A percentile compares a stretch with the other conserved stretches of the same genome.
Conservation (phyloP, 2,329 filamentous ascomycete genomes). For the Apiospora pterosperma region DNA sequence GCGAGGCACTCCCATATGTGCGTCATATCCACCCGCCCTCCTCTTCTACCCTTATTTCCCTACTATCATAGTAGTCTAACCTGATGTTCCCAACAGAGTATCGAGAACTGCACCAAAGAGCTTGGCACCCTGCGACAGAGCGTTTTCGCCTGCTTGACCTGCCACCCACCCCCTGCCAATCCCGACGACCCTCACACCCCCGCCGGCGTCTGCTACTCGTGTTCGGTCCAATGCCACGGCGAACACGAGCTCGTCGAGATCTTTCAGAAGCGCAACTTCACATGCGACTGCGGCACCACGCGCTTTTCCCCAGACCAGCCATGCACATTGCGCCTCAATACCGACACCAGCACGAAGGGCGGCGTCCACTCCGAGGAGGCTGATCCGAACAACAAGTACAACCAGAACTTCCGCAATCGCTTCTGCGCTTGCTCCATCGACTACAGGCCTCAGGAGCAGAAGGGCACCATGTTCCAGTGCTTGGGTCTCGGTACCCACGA, state of each 20-base stretch:
- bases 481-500: slow-evolving; percentile 77
- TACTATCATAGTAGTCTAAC: not conserved
- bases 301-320: slow-evolving; percentile 65
- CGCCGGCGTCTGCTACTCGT: slow-evolving; percentile 92
- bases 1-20: slow-evolving; percentile 91
- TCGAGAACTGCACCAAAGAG: slow-evolving; percentile 88
- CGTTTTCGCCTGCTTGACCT: slow-evolving; percentile 90
- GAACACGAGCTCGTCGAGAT: slow-evolving; percentile 94
- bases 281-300: slow-evolving; percentile 92
- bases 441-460: slow-evolving; percentile 85
- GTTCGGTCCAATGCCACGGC: slow-evolving; percentile 93
- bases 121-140: slow-evolving; percentile 84
- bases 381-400: slow-evolving; percentile 77
- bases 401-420: slow-evolving; percentile 88
- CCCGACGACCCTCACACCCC: slow-evolving; percentile 53
- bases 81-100: slow-evolving; percentile 57
- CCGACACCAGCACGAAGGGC: slow-evolving; percentile 71
- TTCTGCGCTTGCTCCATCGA: slow-evolving; percentile 89
- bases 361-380: slow-evolving; percentile 73
- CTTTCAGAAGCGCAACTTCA: slow-evolving; percentile 92
- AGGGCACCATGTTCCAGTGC: slow-evolving; percentile 98
- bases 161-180: slow-evolving; percentile 73
- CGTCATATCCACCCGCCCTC: slow-evolving; percentile 23
- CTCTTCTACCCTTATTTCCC: slow-evolving; percentile 15
- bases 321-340: slow-evolving; percentile 73